Base-by-base conservation (phyloP, 2,329 filamentous ascomycete genomes). In the Aspergillus pseudoviridinutans region DNA sequence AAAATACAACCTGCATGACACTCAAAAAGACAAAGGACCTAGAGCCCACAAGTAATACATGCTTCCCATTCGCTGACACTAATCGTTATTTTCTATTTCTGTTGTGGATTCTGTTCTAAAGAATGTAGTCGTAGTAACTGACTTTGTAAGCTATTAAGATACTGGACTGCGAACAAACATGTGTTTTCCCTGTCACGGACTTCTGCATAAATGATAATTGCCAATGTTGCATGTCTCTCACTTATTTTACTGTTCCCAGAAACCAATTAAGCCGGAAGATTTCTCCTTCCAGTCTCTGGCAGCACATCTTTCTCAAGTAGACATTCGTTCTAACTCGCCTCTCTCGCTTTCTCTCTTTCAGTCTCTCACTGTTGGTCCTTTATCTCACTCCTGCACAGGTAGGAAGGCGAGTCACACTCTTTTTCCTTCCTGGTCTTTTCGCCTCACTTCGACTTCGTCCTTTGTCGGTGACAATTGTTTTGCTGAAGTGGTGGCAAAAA, bases 1-100 rank as follows among this genome's bases (percentile, higher is more conserved):
- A 72, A 71, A 71, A 68, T 71, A 71, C 69, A 38, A 71, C 69
- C 70, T 75, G 72, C 73, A 75, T 68, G 68, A 69, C 66, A 64
- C 72, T 74, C 70, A 68, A 74, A 74, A 74, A 66, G 72, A 74
- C 68, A 69, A 74, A 61, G 54, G 60, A 59, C 63, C 61, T 64
- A 60, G 59, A 63, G 61, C 60, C 60, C 55, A 55, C 55, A 54
- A 63, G 63, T 55, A 66, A 64, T n/a, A 22, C 44, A 25, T 47
- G 44, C 54, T 55, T 63, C 53, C 58, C 58, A 60, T 52, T 56
- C 46, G 55, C 54, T 54, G 22, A 27, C 29, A 6, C 12, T 25
- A 35, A 17, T 47, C 9, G 22, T 47, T 47, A 27, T 50, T 54
- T 63, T 62, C 61, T 60, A 58, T 52, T 58, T 54, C 58, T 51